Conservation (phyloP, 768 basidiomycete species). For the Steccherinum ochraceum region DNA sequence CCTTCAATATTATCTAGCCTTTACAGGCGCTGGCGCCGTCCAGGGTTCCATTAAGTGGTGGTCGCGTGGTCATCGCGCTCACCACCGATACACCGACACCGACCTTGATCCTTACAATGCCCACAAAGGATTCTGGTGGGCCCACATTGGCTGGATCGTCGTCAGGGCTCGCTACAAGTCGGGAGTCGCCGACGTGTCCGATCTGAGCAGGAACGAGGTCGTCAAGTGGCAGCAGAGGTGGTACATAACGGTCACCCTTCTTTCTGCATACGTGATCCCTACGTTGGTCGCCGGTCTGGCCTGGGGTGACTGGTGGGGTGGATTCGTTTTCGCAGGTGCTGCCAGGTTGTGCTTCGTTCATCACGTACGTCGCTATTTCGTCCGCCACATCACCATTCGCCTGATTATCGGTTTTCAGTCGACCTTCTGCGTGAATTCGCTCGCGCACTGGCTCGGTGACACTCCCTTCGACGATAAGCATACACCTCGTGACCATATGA, state of each 20-base stretch:
- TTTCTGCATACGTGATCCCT: conserved; percentile 69
- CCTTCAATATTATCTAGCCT: conserved; percentile 78
- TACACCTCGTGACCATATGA: conserved; percentile 81
- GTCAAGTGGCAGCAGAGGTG: conserved; percentile 85
- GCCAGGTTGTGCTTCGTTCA: conserved; percentile 80
- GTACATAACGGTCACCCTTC: conserved; percentile 64
- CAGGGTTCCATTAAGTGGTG: conserved; percentile 99
- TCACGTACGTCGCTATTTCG: conserved; percentile 65
- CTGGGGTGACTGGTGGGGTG: conserved; percentile 86
- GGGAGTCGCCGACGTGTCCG: conserved; percentile 85
- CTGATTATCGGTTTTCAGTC: conserved; percentile 59
- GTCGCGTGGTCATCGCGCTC: conserved; percentile 95
- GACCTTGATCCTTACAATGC: conserved; percentile 95
- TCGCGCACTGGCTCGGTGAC: conserved; percentile 95
- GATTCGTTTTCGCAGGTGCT: conserved; percentile 80
- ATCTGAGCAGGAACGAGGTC: conserved; percentile 73
- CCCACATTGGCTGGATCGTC: conserved; percentile 92
- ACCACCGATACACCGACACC: conserved; percentile 96
- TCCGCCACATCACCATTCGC: background rate
- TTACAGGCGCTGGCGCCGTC: conserved; percentile 86
- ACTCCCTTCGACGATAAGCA: conserved; percentile 94
- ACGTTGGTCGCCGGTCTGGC: conserved; percentile 69
- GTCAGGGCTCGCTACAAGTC: conserved; percentile 85
- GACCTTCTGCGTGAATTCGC: conserved; percentile 95
- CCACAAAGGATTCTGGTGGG: conserved; percentile 80